A percentile compares a stretch with the other conserved stretches of the same genome.
Conservation (phyloP, 2,329 filamentous ascomycete species). For the Aureobasidium sp. region DNA sequence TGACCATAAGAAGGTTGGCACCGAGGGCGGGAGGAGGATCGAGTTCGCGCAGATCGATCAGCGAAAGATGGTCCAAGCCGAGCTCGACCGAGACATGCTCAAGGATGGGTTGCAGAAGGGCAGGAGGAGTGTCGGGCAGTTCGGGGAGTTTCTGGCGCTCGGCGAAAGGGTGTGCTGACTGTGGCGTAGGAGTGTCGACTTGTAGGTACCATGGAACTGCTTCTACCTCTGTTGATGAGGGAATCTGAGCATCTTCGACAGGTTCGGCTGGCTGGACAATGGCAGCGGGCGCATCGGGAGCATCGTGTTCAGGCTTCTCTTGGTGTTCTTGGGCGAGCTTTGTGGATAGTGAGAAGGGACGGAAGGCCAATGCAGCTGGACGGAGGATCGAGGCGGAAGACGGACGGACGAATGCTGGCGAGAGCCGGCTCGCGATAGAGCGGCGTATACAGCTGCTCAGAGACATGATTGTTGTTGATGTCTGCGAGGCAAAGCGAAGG, state of each 20-base stretch:
- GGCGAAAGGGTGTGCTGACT: constrained; percentile 34
- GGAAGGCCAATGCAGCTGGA: neutral
- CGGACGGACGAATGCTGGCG: neutral
- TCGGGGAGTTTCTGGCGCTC: constrained; percentile 51
- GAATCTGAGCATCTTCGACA: neutral
- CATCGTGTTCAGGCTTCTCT: neutral
- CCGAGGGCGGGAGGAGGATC: constrained; percentile 84
- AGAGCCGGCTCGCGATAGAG: neutral
- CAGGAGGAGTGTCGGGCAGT: constrained; percentile 60
- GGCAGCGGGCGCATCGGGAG: neutral
- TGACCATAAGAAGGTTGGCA: constrained; percentile 81
- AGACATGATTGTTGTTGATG: neutral
- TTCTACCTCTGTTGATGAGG: neutral
- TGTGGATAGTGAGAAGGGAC: neutral
- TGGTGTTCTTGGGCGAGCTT: neutral
- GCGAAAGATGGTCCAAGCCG: constrained; percentile 69
- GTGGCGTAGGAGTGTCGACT: constrained; percentile 42
- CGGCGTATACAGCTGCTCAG: constrained; percentile 2
- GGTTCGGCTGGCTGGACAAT: neutral
- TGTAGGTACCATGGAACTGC: constrained; percentile 77
- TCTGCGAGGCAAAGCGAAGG: neutral
- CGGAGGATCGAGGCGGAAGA: neutral
- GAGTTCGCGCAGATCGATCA: constrained; percentile 75
- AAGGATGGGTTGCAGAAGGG: constrained; percentile 62
- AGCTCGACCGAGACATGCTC: constrained; percentile 75